Conservation (phyloP, 345 rosid species). For the Eucalyptus marginata region DNA sequence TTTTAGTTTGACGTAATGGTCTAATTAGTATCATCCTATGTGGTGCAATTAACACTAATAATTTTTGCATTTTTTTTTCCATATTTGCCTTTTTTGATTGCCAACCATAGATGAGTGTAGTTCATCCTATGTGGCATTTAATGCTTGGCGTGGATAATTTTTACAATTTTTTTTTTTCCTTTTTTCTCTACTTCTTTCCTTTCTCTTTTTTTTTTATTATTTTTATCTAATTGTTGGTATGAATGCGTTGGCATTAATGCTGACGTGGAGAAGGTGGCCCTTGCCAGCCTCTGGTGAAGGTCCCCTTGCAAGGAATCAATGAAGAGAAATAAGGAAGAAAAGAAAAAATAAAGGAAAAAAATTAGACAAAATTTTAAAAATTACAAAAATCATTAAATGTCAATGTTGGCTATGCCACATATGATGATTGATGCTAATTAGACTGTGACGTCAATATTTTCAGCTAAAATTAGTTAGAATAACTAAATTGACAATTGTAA, state of each 20-base stretch:
- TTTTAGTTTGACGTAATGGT: background rate
- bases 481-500: background rate
- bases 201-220: too few species aligned
- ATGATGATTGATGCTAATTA: fast-evolving
- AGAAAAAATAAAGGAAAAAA: background rate
- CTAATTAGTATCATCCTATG: background rate
- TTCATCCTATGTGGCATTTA: fast-evolving
- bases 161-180: too few species aligned
- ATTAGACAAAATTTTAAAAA: fast-evolving
- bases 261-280: background rate
- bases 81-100: background rate
- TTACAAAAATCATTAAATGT: background rate
- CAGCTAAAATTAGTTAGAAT: background rate
- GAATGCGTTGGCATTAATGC: too few species aligned
- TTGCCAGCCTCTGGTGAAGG: fast-evolving
- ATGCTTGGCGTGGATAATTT: too few species aligned
- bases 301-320: background rate
- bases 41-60: fast-evolving
- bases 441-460: background rate
- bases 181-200: too few species aligned
- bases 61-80: too few species aligned
- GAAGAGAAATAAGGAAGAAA: background rate
- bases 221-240: too few species aligned
- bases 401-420: fast-evolving
- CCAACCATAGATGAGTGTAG: too few species aligned